Conservation (phyloP, 768 basidiomycete genomes). For the Hericium erinaceus region DNA sequence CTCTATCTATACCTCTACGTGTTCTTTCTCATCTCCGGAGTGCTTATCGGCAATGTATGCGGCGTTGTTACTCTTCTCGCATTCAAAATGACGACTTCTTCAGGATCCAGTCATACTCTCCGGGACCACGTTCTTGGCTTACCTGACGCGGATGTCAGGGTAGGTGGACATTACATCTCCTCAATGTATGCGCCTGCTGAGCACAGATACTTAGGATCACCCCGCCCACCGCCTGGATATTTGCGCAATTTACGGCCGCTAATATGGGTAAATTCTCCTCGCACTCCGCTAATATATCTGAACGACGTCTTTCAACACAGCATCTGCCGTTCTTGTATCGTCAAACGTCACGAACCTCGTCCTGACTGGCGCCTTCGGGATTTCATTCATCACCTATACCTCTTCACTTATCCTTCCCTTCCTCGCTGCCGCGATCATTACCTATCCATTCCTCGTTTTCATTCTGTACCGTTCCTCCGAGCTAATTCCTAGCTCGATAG, state of each 20-base stretch:
- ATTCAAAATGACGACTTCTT: not conserved
- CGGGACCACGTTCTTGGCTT: conserved; percentile 84
- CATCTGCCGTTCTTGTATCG: conserved; percentile 55
- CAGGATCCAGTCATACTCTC: conserved; percentile 85
- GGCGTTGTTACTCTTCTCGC: not conserved
- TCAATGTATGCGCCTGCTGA: not conserved
- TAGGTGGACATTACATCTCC: conserved; percentile 4
- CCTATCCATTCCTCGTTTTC: conserved; percentile 49
- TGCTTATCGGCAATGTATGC: conserved; percentile 69
- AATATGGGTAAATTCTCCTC: conserved; percentile 43
- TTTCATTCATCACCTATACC: conserved; percentile 73
- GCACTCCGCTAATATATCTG: conserved; percentile 30
- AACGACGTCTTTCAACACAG: conserved; percentile 16
- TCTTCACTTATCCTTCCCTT: conserved; percentile 81
- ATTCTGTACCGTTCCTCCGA: conserved; percentile 47
- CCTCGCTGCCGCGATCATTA: conserved; percentile 48
- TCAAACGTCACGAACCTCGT: conserved; percentile 95
- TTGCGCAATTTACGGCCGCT: conserved; percentile 68
- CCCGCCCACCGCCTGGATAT: conserved; percentile 56
- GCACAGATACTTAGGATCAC: conserved; percentile 14
- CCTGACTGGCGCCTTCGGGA: conserved; percentile 74
- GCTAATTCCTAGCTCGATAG: conserved; percentile 42
- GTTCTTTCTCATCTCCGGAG: conserved; percentile 70
- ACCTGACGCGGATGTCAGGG: conserved; percentile 67
- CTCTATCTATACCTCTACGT: conserved; percentile 77